Base-by-base conservation (phyloP, 495 filamentous ascomycete species). In the Antarctomyces pellizariae region DNA sequence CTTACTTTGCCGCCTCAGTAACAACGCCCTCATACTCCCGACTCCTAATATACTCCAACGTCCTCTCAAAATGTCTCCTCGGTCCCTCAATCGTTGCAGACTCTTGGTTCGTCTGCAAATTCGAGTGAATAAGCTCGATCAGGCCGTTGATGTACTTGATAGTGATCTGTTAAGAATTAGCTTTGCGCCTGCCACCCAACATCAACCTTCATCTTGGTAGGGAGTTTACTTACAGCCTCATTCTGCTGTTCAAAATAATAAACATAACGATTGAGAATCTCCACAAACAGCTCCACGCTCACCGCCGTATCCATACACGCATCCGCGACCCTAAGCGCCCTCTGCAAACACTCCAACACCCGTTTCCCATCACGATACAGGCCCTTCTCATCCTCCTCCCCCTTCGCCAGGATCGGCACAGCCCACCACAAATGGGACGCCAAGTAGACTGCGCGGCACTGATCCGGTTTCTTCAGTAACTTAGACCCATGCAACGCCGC, bases 161-260 rank as follows among this genome's bases (percentile, higher is more conserved):
- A 2, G 86, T 95, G 18, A 97, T 75, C 75, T 82, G 28, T 14
- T 22, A 9, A 7, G 7, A 11, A 24, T 29, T 51, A 38, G 45
- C 33, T 29, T 23, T 28, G 18, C 20, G 3, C 22, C 25, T 4
- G 14, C 3, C 7, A 26, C 22, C 8, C 11, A 3, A 25, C 7
- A 9, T 25, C 21, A 19, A 26, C 5, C 9, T 28, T 13, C 6
- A 7, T 9, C 13, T 2, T 23, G 21, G 21, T 23, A 13, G 13
- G 12, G 14, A 15, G 17, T 18, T 22, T 14, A 47, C 71, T 50
- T 53, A 79, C 84, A 24, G 79, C 84, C 52, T 97, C 86, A 49
- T 97, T 97, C 51, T 90, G 80, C 41, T 95, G 80, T 49, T 97
- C 86, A 51, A 92, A 97, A 50, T 93, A 95, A 48, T 97, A 97